phyloP scores from a whole-genome alignment of 768 basidiomycete genomes.

The Tremella mesenterica region DNA sequence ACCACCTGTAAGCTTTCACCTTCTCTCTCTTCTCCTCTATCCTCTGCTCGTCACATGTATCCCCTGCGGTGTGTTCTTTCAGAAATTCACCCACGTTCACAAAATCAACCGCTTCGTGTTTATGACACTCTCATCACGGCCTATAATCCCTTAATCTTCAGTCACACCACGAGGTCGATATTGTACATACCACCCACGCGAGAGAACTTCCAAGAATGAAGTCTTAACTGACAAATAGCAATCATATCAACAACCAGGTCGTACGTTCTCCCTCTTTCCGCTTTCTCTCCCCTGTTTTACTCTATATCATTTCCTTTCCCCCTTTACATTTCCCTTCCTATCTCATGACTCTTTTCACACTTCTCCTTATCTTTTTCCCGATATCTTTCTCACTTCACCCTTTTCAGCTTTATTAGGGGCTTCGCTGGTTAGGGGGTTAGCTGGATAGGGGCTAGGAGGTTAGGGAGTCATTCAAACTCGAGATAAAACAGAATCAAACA shows the following conservation, averaged over 20 bases:
- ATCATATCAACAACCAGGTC: conserved; percentile 32
- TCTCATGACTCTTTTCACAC: not conserved
- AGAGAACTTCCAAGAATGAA: too few species aligned
- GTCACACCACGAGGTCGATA: too few species aligned
- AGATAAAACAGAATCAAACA: too few species aligned
- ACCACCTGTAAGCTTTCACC: conserved; percentile 20
- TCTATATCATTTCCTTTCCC: not conserved
- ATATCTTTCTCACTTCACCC: not conserved
- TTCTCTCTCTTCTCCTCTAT: not conserved
- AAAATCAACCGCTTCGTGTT: too few species aligned
- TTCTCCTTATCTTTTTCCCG: not conserved
- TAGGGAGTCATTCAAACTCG: too few species aligned
- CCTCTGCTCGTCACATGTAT: not conserved
- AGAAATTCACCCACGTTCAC: not conserved
- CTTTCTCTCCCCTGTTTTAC: not conserved
- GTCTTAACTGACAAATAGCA: too few species aligned
- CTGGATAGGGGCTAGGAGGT: too few species aligned
- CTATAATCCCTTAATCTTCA: too few species aligned
- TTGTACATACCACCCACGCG: too few species aligned
- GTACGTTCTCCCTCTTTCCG: conserved; percentile 9
- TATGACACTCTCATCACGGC: too few species aligned
- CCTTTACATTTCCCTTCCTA: not conserved
- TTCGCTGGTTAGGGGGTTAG: too few species aligned
- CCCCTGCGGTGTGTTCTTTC: not conserved
- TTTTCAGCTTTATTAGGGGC: too few species aligned